Conservation (phyloP, 331 rosid species). For the Quercus tomentella region DNA sequence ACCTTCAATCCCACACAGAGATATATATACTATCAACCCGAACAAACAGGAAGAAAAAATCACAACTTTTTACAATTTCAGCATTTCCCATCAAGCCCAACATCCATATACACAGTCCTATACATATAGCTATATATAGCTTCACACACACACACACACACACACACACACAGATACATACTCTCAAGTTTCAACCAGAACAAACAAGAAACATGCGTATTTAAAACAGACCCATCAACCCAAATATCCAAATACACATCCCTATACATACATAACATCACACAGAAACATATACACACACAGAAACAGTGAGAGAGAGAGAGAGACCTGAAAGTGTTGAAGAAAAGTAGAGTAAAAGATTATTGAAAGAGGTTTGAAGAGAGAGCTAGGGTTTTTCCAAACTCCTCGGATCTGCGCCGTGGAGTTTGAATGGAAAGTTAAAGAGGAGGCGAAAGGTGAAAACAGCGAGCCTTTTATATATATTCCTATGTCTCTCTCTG, state of each 20-base stretch:
- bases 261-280: not conserved
- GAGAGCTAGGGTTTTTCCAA: conserved; percentile 61
- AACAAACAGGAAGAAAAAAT: too few species aligned
- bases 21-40: too few species aligned
- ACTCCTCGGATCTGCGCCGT: conserved; percentile 99
- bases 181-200: too few species aligned
- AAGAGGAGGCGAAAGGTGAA: conserved; percentile 37
- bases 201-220: too few species aligned
- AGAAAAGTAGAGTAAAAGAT: conserved; percentile 5
- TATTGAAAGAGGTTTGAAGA: not conserved
- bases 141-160: not conserved
- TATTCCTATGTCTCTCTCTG: not conserved
- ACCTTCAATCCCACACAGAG: too few species aligned
- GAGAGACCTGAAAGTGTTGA: conserved; percentile 28
- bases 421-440: conserved; percentile 50
- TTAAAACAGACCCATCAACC: not conserved
- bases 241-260: not conserved
- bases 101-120: not conserved
- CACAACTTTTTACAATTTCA: too few species aligned
- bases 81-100: not conserved
- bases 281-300: not conserved
- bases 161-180: not conserved
- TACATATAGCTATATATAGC: not conserved
- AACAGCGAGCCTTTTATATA: not conserved
- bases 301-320: not conserved